Evolutionary conservation across 441 rosid species (phyloP), one percentile per base, ranked within the genome.

Genomic region (Mallotus repandus): DNA sequence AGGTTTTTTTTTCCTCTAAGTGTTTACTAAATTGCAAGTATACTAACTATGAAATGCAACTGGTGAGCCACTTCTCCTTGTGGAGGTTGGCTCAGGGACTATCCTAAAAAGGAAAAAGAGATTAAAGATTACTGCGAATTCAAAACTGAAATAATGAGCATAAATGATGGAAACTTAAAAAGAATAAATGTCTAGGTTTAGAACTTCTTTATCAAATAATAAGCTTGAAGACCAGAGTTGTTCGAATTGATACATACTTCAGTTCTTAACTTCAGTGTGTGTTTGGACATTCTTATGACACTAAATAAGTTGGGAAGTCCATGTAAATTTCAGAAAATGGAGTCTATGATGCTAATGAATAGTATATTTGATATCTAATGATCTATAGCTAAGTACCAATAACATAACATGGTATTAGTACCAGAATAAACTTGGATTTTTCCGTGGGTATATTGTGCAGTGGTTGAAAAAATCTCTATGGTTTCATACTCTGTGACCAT

Each of bases 401-500:
- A 41, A 12, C 8, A 56, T 55, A 56, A 9, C 25, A 49, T 5
- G 7, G 46, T 25, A 25, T 5, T 58, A 16, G 7, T 14, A 41
- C 45, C 9, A 2, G 14, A 4, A 45, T 29, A 1, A 25, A 32
- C 48, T 18, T 6, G 9, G 1, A 10, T 3, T 7, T 32, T 18
- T 9, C 18, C 80, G 29, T 25, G 29, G 29, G 29, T 0, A 25
- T 25, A 25, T 25, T 25, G 29, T 25, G 29, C 29, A 25, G 29
- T 25, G 29, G 29, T 25, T 25, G 29, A 52, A 88, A 80, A 57
- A 83, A 86, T 38, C 15, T 9, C 19, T 19, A 25, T 22, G 9
- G 19, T 56, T 45, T 7, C 48, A 45, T 45, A 35, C 4, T 35
- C 5, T 35, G 38, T 35, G 1, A 5, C 5, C 29, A 25, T 1